Evolutionary conservation across 257 asterid species (phyloP).

Genomic region (Cordia subcordata): DNA sequence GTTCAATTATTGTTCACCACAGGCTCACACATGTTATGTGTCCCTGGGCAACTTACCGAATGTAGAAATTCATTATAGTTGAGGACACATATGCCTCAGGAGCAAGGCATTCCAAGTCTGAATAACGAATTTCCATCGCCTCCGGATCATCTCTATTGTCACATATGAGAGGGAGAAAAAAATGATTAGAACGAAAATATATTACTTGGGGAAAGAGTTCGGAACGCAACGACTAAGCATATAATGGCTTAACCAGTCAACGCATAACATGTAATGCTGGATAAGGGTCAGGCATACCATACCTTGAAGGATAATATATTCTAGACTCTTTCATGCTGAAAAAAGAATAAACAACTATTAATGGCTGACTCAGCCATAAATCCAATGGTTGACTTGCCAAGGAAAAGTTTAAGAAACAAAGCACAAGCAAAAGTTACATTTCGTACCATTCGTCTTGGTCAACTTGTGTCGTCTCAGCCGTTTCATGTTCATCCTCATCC

Average conservation of each 20-base stretch:
- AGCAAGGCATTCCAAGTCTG: constrained; percentile 76
- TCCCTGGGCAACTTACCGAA: constrained; percentile 47
- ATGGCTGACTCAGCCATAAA: neutral
- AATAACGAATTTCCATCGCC: constrained; percentile 55
- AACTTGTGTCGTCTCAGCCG: constrained; percentile 12
- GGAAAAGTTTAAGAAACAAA: neutral
- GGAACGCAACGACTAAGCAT: constrained; percentile 3
- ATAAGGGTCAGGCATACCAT: no score
- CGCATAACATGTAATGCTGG: no score
- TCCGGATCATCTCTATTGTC: constrained; percentile 68
- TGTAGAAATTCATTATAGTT: constrained; percentile 83
- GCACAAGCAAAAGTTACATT: no score
- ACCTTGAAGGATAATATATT: constrained; percentile 91
- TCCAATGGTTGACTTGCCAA: constrained; percentile 3
- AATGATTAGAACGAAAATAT: neutral
- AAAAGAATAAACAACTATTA: constrained; percentile 21
- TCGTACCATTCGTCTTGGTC: constrained; percentile 34
- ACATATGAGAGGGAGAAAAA: constrained; percentile 21
- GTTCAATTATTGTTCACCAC: no score
- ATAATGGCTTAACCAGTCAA: neutral
- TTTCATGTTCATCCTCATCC: constrained; percentile 35
- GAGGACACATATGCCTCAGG: constrained; percentile 81
- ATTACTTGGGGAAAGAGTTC: neutral
- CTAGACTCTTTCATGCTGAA: constrained; percentile 40
- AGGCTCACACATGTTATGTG: neutral